A percentile compares a stretch with the other conserved stretches of the same genome.
phyloP scores from a whole-genome alignment of 2,329 filamentous ascomycete genomes.

The Pestalotiopsis sp. region DNA sequence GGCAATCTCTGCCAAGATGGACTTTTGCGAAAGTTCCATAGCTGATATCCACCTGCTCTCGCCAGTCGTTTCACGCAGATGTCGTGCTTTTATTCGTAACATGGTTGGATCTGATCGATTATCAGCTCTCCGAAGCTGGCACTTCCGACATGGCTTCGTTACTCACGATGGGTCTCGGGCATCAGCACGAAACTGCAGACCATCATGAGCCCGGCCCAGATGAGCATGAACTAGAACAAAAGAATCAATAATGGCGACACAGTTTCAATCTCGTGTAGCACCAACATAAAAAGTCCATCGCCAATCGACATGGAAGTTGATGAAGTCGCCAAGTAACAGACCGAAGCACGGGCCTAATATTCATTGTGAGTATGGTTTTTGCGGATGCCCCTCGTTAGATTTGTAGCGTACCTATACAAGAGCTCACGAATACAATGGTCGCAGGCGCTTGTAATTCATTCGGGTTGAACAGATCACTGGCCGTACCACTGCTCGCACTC shows the following conservation, averaged over 20 bases:
- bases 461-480: constrained; percentile 75
- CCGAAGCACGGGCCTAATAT: constrained; percentile 56
- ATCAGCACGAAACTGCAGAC: constrained; percentile 70
- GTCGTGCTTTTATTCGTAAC: constrained; percentile 71
- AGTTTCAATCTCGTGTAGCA: neutral
- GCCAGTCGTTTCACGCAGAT: constrained; percentile 72
- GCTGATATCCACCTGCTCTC: constrained; percentile 76
- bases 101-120: constrained; percentile 60
- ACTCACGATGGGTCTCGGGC: constrained; percentile 81
- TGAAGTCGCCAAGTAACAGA: constrained; percentile 74
- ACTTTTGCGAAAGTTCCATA: constrained; percentile 72
- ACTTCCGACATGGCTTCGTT: neutral
- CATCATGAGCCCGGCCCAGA: constrained; percentile 73
- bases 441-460: constrained; percentile 77
- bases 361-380: neutral
- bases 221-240: constrained; percentile 59
- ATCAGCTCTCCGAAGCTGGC: neutral
- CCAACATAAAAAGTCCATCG: constrained; percentile 77
- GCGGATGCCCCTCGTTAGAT: no score
- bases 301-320: constrained; percentile 76
- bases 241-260: neutral
- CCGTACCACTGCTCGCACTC: constrained; percentile 80
- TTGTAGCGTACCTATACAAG: constrained; percentile 50
- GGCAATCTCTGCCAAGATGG: constrained; percentile 63
- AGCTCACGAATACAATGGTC: constrained; percentile 73